Conservation (phyloP, 179 eudicot genomes). For the Drosera spatulata region DNA sequence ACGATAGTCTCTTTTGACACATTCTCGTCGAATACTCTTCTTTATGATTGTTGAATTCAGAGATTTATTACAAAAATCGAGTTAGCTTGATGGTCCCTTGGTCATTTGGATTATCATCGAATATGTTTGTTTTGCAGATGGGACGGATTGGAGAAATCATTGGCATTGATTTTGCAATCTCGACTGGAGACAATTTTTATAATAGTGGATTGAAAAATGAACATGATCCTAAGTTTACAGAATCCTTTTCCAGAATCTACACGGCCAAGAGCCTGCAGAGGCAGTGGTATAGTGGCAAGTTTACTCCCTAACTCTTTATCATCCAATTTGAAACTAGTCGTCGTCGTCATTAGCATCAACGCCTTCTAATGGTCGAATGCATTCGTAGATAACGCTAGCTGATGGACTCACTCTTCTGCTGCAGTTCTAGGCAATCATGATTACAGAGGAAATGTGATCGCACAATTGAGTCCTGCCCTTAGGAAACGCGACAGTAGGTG, state of each 20-base stretch:
- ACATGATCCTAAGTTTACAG: slow-evolving; percentile 44
- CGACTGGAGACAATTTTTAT: slow-evolving; percentile 78
- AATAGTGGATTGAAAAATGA: slow-evolving; percentile 45
- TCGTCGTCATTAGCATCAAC: not conserved
- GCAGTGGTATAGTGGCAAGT: slow-evolving; percentile 54
- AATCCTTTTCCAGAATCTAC: slow-evolving; percentile 49
- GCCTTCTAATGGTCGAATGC: not conserved
- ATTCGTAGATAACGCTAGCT: not conserved
- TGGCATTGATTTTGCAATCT: slow-evolving; percentile 51
- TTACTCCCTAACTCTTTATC: not conserved
- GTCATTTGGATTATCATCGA: not conserved
- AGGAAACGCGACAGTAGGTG: slow-evolving; percentile 17
- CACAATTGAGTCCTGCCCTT: slow-evolving; percentile 21
- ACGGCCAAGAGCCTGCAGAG: slow-evolving; percentile 63
- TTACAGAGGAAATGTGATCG: slow-evolving; percentile 26
- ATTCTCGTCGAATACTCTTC: too few species aligned
- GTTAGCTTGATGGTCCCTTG: not conserved
- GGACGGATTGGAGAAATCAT: slow-evolving; percentile 49
- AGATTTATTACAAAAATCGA: not conserved
- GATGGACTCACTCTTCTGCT: not conserved
- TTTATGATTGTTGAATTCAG: too few species aligned
- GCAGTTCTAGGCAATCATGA: slow-evolving; percentile 39
- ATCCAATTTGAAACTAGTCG: not conserved
- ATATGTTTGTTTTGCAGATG: slow-evolving; percentile 32
- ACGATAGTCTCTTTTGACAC: too few species aligned